Evolutionary conservation across 2,329 filamentous ascomycete genomes (phyloP), one percentile per base, ranked within the genome.

Genomic region (Tolypocladium capitatum): DNA sequence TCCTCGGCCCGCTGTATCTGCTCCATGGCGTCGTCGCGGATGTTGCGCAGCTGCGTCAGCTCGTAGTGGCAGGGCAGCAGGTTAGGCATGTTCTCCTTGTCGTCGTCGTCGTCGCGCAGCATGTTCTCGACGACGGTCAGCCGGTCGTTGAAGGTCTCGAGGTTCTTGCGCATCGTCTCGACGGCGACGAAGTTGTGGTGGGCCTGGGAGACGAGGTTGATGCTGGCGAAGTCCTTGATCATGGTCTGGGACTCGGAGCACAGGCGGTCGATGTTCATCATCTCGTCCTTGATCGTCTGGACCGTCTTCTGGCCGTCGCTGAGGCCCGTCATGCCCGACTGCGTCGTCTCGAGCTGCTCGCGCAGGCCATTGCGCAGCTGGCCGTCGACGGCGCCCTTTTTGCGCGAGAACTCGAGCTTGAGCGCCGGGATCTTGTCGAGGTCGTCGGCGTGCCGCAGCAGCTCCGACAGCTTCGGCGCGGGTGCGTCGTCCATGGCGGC

Each of bases 231-330:
- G 71, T 98, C 92, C 60, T 86, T 83, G 60, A 98, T 95, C 81
- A 96, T 96, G 63, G 87, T 88, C 71, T 97, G 91, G 47, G 90
- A 90, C 68, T 98, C 94, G 53, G 90, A 89, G 70, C 92, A 98
- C 54, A 98, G 79, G 69, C 87, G 89, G 71, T 98, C 92, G 60
- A 98, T 97, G 69, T 91, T 94, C 74, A 94, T 89, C 80, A 98
- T 92, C 71, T 98, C 92, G 56, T 97, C 91, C 67, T 94, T 95
- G 68, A 96, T 96, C 58, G 85, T 80, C 62, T 87, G 84, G 33
- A 98, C 86, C 51, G 87, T 87, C 65, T 90, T 86, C 67, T 97
- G 90, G 48, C 90, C 90, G 62, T 96, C 89, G 41, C 80, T 81
- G 54, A 98, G 83, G 52, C 86, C 86, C 54, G 72, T 84, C 82